phyloP scores from a whole-genome alignment of 2,329 filamentous ascomycete genomes.

The Aphanoascus verrucosus region DNA sequence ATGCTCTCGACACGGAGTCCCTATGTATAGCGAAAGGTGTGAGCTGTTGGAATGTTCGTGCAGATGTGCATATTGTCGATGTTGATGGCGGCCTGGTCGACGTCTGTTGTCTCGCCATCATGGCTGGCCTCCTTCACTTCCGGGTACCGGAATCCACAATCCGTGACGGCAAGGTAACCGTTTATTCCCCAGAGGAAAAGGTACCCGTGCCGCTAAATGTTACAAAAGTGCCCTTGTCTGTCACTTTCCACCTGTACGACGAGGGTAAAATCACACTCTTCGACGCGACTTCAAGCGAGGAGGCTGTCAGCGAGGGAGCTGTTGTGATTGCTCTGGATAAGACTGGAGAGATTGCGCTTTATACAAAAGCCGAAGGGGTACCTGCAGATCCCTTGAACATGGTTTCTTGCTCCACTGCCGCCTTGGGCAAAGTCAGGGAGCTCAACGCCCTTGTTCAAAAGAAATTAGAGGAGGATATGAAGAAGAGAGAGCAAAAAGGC shows the following conservation, averaged over 20 bases:
- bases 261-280: conserved; percentile 35
- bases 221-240: conserved; percentile 81
- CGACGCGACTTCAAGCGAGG: conserved; percentile 41
- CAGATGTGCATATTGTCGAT: conserved; percentile 81
- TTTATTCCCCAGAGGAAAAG: conserved; percentile 74
- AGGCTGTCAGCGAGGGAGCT: conserved; percentile 52
- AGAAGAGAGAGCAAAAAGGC: conserved; percentile 51
- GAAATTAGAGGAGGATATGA: conserved; percentile 65
- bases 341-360: conserved; percentile 80
- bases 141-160: conserved; percentile 80
- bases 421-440: conserved; percentile 68
- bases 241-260: conserved; percentile 76
- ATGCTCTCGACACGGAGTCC: conserved; percentile 88
- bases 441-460: conserved; percentile 63
- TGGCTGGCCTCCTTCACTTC: conserved; percentile 84
- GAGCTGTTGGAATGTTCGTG: conserved; percentile 84
- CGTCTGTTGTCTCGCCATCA: conserved; percentile 71
- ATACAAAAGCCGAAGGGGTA: conserved; percentile 79
- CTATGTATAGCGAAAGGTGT: conserved; percentile 83
- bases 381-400: conserved; percentile 70
- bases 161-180: conserved; percentile 69
- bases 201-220: conserved; percentile 84
- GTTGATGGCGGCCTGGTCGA: conserved; percentile 88
- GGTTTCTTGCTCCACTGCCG: conserved; percentile 63
- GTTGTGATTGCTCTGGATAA: conserved; percentile 73